Evolutionary conservation across 306 rosid genomes (phyloP), one percentile per base, ranked within the genome.

Genomic region (Cucumis melo): DNA sequence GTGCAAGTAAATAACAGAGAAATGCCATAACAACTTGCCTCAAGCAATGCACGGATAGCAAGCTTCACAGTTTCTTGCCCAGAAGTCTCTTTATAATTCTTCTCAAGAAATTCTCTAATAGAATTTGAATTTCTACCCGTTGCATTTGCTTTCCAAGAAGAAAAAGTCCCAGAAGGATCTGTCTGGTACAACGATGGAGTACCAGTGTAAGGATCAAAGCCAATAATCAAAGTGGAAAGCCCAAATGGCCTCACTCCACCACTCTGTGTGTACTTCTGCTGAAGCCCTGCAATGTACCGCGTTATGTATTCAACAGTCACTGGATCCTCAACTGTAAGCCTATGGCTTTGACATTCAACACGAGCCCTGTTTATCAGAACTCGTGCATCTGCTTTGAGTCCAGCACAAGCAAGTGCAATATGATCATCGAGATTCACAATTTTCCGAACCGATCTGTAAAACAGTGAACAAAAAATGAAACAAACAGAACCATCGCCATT

Each of bases 221-320:
- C 98, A 36, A 94, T 88, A 56, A 94, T 94, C 88, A 94, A 83
- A 39, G 97, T 94, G 4, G 98, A 94, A 65, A 91, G 96, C n/a
- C 98, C 98, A 83, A 94, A 94, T 8, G 98, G 98, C 50, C 98
- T 76, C 64, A 91, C 98, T 41, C 98, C 98, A 78, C 98, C 98
- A 81, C 98, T 93, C 70, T 94, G 98, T 14, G 98, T 94, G 85
- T 94, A 93, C 87, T 94, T 94, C 74, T 94, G 98, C 84, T 94
- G 97, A 82, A 91, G 98, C 64, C 98, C 97, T 7, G 98, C 98
- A 74, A 94, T 94, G 84, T 88, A 87, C 29, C 97, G 97, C 0
- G 98, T 94, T 7, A 94, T 94, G 71, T 91, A 94, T 83, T 94
- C 98, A 15, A 91, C 98, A 0, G 98, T 94, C 20, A 83, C 96